A percentile compares a stretch with the other conserved stretches of the same genome.
phyloP scores from a whole-genome alignment of 2,329 filamentous ascomycete genomes.

The Aspergillus sp. region DNA sequence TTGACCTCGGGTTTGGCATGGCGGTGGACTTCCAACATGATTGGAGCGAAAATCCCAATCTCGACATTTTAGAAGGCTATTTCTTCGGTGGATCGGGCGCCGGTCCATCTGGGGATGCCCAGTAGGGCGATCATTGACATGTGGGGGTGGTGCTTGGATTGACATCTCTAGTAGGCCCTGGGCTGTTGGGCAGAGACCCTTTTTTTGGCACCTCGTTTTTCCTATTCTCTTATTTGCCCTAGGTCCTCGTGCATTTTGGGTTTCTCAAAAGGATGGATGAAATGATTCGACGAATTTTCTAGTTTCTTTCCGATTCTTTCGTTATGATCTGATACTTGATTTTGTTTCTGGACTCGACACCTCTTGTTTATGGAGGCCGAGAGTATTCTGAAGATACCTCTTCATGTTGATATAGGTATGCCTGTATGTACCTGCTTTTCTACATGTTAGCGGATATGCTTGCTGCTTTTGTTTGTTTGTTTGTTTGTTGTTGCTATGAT shows the following conservation, averaged over 20 bases:
- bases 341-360: neutral
- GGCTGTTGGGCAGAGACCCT: neutral
- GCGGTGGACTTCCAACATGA: conserved; percentile 48
- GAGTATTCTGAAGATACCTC: neutral
- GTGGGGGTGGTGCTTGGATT: neutral
- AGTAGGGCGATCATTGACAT: neutral
- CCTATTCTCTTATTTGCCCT: neutral
- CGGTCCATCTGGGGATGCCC: conserved; percentile 25
- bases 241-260: neutral
- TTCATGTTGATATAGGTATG: neutral
- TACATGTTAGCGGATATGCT: neutral
- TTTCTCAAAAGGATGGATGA: conserved; percentile 2
- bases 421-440: neutral
- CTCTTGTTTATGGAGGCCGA: neutral
- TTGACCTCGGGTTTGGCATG: conserved; percentile 48
- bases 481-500: neutral
- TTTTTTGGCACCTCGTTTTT: neutral
- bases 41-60: conserved; percentile 48
- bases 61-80: conserved; percentile 56
- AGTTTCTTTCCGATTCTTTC: neutral
- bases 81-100: conserved; percentile 51
- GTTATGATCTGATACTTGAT: neutral
- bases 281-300: conserved; percentile 8
- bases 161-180: too few species aligned
- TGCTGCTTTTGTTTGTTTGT: neutral